A percentile compares a stretch with the other conserved stretches of the same genome.
Evolutionary conservation across 768 basidiomycete species (phyloP).

Genomic region (Trichaptum fuscoviolaceum): DNA sequence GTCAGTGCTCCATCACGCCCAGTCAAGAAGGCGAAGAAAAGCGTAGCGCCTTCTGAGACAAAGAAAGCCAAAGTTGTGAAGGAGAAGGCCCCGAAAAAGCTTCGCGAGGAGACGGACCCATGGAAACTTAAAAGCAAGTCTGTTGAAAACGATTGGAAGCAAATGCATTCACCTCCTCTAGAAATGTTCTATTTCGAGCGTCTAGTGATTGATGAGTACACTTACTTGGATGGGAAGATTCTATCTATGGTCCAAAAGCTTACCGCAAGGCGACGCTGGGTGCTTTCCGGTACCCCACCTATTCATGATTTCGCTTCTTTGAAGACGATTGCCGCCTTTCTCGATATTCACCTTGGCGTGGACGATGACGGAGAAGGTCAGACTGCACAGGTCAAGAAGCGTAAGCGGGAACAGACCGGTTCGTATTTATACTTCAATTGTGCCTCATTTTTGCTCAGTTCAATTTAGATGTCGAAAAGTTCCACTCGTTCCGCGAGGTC

Average conservation of each 20-base stretch:
- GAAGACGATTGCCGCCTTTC: conserved; percentile 85
- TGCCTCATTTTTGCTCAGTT: conserved; percentile 15
- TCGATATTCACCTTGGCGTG: conserved; percentile 87
- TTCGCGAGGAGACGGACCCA: conserved; percentile 59
- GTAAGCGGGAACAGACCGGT: conserved; percentile 82
- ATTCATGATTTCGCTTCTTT: conserved; percentile 86
- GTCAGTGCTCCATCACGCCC: conserved; percentile 15
- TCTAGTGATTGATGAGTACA: conserved; percentile 91
- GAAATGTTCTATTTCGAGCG: conserved; percentile 92
- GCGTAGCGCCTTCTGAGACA: conserved; percentile 13
- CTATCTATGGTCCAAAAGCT: conserved; percentile 74
- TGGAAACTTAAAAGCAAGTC: conserved; percentile 65
- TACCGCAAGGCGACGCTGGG: conserved; percentile 81
- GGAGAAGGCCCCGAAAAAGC: conserved; percentile 43
- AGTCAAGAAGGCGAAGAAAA: conserved; percentile 30
- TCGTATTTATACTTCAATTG: conserved; percentile 14
- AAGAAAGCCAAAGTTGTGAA: conserved; percentile 21
- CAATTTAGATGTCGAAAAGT: conserved; percentile 71
- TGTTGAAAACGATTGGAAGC: conserved; percentile 69
- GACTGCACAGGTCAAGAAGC: conserved; percentile 71
- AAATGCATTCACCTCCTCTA: conserved; percentile 78
- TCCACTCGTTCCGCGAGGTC: conserved; percentile 95
- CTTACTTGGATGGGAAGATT: conserved; percentile 78
- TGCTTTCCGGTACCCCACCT: conserved; percentile 94
- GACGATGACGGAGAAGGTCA: conserved; percentile 83